These are phyloP conservation scores for Cylindrotheca fusiformis DNA, from an alignment of 108 stramenopile genomes.

Conservation along the genomic window DNA sequence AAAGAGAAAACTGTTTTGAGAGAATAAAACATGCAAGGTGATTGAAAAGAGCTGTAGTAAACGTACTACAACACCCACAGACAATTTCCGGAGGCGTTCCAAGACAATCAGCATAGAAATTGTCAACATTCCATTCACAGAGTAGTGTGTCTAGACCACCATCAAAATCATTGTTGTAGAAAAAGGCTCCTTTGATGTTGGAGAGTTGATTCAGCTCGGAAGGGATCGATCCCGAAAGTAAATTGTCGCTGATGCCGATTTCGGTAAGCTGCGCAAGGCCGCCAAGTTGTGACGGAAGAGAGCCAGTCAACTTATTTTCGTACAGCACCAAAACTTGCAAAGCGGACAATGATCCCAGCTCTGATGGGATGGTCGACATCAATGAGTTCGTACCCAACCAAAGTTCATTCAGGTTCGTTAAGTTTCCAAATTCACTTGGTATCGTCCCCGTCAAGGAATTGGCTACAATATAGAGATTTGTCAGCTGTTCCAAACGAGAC, in stretches of 20 bases:
- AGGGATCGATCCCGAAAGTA: constrained; percentile 33
- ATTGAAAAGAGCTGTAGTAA: too few species aligned
- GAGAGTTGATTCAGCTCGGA: too few species aligned
- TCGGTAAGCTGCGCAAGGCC: neutral
- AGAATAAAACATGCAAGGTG: too few species aligned
- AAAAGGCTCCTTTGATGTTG: too few species aligned
- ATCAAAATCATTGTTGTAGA: too few species aligned
- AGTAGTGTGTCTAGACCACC: too few species aligned
- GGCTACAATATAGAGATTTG: neutral
- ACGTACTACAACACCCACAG: neutral
- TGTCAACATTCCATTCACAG: too few species aligned
- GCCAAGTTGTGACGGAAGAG: constrained; percentile 20
- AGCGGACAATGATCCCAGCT: constrained; percentile 4
- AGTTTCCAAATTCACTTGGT: constrained; percentile 6
- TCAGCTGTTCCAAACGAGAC: constrained; percentile 7
- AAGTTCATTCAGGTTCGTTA: neutral
- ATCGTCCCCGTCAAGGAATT: constrained; percentile 5
- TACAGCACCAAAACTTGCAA: constrained; percentile 3
- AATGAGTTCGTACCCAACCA: constrained; percentile 8
- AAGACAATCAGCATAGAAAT: constrained; percentile 3
- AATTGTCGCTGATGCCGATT: neutral
- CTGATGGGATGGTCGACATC: constrained; percentile 9
- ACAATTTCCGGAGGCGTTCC: neutral
- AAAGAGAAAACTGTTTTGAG: too few species aligned
- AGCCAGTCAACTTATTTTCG: constrained; percentile 5